These are phyloP conservation scores for Balakata baccata DNA, from an alignment of 345 rosid species.

Conservation along the genomic window DNA sequence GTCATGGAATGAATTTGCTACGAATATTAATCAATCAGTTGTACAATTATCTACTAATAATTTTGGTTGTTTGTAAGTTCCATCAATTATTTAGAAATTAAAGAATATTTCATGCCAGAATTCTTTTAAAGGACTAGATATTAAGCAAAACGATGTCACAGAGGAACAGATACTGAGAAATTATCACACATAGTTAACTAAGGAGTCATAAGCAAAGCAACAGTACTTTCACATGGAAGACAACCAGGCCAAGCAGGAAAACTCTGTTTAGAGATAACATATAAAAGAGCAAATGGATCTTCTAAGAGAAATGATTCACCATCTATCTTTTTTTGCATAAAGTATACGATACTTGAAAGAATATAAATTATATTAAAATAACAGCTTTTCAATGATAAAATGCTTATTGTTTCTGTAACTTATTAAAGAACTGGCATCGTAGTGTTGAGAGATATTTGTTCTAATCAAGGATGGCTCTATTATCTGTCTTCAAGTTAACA, in stretches of 20 bases:
- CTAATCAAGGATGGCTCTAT: slow-evolving; percentile 14
- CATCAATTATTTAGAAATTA: neutral
- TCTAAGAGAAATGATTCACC: neutral
- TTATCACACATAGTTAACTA: neutral
- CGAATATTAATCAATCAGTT: neutral
- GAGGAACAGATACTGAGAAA: neutral
- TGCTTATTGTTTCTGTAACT: neutral
- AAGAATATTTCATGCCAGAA: no score
- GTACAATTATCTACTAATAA: neutral
- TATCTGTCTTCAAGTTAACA: slow-evolving; percentile 18
- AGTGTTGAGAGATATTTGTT: slow-evolving; percentile 12
- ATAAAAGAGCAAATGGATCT: neutral
- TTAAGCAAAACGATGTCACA: neutral
- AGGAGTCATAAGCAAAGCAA: no score
- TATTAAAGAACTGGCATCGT: neutral
- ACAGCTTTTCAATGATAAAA: slow-evolving; percentile 13
- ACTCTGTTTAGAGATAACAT: neutral
- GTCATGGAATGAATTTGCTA: no score
- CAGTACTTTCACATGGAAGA: neutral
- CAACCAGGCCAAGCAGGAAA: neutral
- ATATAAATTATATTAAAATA: neutral
- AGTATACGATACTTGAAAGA: neutral
- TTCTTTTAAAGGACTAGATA: no score
- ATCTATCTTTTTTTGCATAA: neutral
- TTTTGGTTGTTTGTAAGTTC: neutral